These are phyloP conservation scores for Warburgia ugandensis DNA, from an alignment of 164 flowering plant species.

Conservation along the genomic window DNA sequence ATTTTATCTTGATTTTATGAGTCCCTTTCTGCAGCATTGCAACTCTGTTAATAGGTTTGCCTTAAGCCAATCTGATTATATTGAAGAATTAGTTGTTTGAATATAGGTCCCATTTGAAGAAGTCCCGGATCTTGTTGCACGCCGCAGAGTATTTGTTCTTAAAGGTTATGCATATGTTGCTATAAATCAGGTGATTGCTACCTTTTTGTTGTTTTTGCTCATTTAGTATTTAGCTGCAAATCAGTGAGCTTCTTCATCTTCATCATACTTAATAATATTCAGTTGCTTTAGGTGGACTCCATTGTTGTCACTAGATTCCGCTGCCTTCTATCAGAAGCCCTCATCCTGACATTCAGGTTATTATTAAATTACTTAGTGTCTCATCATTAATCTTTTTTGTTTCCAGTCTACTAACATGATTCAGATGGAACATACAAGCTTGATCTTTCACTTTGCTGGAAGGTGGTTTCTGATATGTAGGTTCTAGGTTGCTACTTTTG, in stretches of 20 bases:
- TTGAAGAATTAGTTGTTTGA: too few relatives aligned
- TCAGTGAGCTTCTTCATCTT: neutral
- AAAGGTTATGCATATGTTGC: constrained; percentile 86
- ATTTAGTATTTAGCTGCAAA: neutral
- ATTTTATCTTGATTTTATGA: neutral
- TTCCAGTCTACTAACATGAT: too few relatives aligned
- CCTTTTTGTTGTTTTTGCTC: neutral
- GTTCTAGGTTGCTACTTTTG: too few relatives aligned
- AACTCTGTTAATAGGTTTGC: neutral
- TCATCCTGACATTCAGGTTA: constrained; percentile 82
- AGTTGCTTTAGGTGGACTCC: constrained; percentile 51
- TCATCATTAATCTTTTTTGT: too few relatives aligned
- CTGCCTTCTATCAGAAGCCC: constrained; percentile 73
- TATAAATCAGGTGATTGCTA: constrained; percentile 56
- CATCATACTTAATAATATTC: neutral
- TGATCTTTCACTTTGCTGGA: too few relatives aligned
- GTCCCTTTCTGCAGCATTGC: neutral
- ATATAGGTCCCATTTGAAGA: constrained; percentile 91
- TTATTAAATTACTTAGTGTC: too few relatives aligned
- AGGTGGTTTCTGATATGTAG: too few relatives aligned
- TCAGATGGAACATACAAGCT: too few relatives aligned
- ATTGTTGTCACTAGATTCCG: constrained; percentile 77
- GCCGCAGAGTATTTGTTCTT: constrained; percentile 57
- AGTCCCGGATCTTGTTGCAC: constrained; percentile 88
- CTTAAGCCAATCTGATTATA: too few relatives aligned